Conservation (phyloP, 495 filamentous ascomycete genomes). For the Chaetomium cochliodes region DNA sequence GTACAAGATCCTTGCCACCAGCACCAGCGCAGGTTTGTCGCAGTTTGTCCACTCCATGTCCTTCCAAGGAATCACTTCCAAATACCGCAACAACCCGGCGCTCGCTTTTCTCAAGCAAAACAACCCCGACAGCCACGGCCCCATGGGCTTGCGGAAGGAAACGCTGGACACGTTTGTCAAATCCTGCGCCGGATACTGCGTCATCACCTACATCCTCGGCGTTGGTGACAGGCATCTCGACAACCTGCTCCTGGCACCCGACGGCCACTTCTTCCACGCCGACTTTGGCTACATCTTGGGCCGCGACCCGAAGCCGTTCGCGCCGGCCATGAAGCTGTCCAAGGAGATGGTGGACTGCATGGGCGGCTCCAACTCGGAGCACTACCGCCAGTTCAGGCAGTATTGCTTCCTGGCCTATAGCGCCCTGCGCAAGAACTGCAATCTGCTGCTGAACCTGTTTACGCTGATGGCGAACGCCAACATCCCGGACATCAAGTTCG, state of each 20-base stretch:
- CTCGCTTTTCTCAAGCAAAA: constrained; percentile 85
- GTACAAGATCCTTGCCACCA: constrained; percentile 93
- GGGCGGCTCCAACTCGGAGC: constrained; percentile 75
- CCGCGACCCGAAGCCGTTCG: constrained; percentile 95
- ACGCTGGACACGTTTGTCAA: constrained; percentile 95
- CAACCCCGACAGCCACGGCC: constrained; percentile 81
- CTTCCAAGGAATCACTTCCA: constrained; percentile 73
- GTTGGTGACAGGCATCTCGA: constrained; percentile 96
- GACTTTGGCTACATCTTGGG: constrained; percentile 98
- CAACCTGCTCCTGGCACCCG: constrained; percentile 86
- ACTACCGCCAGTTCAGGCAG: constrained; percentile 85
- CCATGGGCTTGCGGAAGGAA: constrained; percentile 85
- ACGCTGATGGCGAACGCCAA: constrained; percentile 96
- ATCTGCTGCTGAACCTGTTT: constrained; percentile 94
- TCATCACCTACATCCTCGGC: constrained; percentile 98
- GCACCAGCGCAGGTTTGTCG: constrained; percentile 80
- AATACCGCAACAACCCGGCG: constrained; percentile 69
- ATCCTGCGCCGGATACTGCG: constrained; percentile 95
- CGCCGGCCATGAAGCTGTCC: constrained; percentile 92
- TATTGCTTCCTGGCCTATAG: constrained; percentile 96
- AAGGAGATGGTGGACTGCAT: constrained; percentile 99
- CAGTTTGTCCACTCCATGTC: constrained; percentile 89
- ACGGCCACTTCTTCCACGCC: constrained; percentile 95
- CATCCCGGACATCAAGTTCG: constrained; percentile 89
- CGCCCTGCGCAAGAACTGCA: constrained; percentile 81